Base-by-base conservation (phyloP, 805 yeast species). In the Starmerella roubikii region DNA sequence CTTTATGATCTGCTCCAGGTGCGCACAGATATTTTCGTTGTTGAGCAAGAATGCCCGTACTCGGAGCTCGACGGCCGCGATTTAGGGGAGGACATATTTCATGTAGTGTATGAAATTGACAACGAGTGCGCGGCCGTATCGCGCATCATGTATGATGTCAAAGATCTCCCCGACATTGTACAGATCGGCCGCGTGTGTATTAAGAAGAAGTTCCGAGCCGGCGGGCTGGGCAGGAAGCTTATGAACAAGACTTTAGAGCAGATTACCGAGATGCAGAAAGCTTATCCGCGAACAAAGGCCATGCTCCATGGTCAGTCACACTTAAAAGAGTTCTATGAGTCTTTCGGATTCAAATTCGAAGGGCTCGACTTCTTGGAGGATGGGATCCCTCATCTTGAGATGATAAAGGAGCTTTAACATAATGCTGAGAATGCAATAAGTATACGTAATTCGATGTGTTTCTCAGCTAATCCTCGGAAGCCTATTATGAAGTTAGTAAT, bases 21-120 rank as follows among this genome's bases (percentile, higher is more conserved):
- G 16, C 41, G 55, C 10, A 26, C 35, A 7, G 49, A 47, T 8
- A 52, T 52, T 1, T 52, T 52, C 37, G 39, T 36, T 1, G 54
- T 52, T 9, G 55, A 52, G 44, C 55, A 52, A 25, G 18, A 46
- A 17, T 47, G 54, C 26, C 41, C 30, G 7, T 52, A 48, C 32
- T 44, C 35, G 24, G 55, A 52, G 24, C 25, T 40, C 9, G 55
- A 52, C 32, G 51, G 39, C 11, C 37, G 30, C n/a, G 55, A 52
- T 31, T 38, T 48, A 22, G 28, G 8, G 5, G 19, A 35, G 11
- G 27, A 21, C 3, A 40, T 44, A 4, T 20, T 34, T 12, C 55
- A 52, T 32, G 18, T 50, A 1, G 17, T 30, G 5, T 21, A 17
- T n/a, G 40, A 31, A 13, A 39, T n/a, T 27, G 37, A 37, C 30